Conservation (phyloP, 768 basidiomycete genomes). For the Kwoniella pini region DNA sequence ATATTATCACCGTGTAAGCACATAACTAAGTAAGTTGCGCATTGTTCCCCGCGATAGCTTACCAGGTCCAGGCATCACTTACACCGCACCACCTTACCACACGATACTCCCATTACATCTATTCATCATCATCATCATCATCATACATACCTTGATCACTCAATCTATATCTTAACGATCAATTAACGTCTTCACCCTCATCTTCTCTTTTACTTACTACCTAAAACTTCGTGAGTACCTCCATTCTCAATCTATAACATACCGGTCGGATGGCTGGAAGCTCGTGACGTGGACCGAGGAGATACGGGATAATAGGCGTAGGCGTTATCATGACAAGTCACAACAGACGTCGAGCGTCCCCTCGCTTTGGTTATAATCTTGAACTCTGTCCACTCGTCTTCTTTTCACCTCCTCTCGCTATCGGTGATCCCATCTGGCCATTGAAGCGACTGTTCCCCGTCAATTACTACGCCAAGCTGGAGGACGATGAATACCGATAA, state of each 20-base stretch:
- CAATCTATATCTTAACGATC: neutral
- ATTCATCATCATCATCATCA: neutral
- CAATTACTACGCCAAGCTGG: too few relatives aligned
- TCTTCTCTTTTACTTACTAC: constrained; percentile 13
- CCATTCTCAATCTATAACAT: too few relatives aligned
- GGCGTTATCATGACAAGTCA: too few relatives aligned
- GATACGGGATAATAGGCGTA: too few relatives aligned
- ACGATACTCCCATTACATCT: neutral
- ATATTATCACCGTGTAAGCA: neutral
- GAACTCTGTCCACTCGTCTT: too few relatives aligned
- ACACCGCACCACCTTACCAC: neutral
- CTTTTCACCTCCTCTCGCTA: too few relatives aligned
- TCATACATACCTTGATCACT: constrained; percentile 6
- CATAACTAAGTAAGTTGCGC: neutral
- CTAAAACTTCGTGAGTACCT: neutral
- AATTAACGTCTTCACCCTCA: constrained; percentile 8
- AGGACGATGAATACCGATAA: neutral
- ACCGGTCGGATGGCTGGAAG: too few relatives aligned
- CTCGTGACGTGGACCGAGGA: too few relatives aligned
- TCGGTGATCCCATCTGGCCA: too few relatives aligned
- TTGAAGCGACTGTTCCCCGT: too few relatives aligned
- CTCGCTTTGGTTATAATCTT: too few relatives aligned
- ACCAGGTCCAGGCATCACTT: neutral
- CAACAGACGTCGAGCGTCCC: too few relatives aligned
- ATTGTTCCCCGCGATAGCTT: neutral